Evolutionary conservation across 805 yeast species (phyloP), one percentile per base, ranked within the genome.

Genomic region (Diddensiella transvaalensis): DNA sequence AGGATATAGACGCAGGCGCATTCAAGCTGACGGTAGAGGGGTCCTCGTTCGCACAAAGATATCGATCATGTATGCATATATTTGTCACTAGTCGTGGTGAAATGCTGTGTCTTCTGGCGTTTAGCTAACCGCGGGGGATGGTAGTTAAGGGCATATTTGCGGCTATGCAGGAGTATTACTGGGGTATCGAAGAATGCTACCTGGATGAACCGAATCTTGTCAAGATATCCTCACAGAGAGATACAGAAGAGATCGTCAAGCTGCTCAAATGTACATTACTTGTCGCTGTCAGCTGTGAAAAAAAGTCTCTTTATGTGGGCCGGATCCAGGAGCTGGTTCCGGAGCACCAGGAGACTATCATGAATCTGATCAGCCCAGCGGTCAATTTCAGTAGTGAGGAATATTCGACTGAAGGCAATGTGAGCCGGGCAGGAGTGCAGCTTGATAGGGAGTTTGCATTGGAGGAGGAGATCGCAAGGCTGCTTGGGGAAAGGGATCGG

Each of bases 381-480:
- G 17, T 40, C 13, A 38, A 40, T 10, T 44, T 32, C n/a, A 30
- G 19, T 21, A 40, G 23, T n/a, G 23, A 33, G 33, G 18, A 33
- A 5, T 10, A 38, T 23, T 15, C 36, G n/a, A 33, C 18, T 24
- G 17, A 8, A 8, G 8, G 18, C 8, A 13, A 13, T 35, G 11
- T n/a, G 22, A 43, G n/a, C 5, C 11, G 30, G 6, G 4, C 18
- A 17, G 39, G 22, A 10, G 13, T 26, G 13, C n/a, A n/a, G n/a
- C 13, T 29, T 29, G 38, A 35, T 15, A 3, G 53, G 21, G 50
- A 49, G 40, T 22, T 52, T 32, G 43, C 35, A 2, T 29, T 49
- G n/a, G 55, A 52, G 22, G 48, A 47, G 40, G 51, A 43, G 24
- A 35, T 52, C 4, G 50, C 53, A 3, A 39, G 48, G 42, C 24